phyloP scores from a whole-genome alignment of 2,329 filamentous ascomycete species.

The Fusarium vanettenii region DNA sequence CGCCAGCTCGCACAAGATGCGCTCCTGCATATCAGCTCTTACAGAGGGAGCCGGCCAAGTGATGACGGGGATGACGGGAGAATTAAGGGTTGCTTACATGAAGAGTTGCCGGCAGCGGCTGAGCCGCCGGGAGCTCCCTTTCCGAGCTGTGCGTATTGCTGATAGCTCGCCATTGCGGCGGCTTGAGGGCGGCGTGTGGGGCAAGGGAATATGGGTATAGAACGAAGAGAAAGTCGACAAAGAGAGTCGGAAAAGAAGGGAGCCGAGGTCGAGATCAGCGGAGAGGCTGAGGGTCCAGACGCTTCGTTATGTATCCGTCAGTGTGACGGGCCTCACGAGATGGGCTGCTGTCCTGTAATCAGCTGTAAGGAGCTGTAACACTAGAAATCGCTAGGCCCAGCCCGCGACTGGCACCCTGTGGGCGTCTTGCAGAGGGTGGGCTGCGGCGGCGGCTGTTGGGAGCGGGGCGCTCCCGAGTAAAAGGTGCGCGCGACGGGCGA shows the following conservation, averaged over 20 bases:
- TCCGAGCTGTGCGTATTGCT: slow-evolving; percentile 43
- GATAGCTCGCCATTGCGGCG: slow-evolving; percentile 44
- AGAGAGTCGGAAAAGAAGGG: neutral
- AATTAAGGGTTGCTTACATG: slow-evolving; percentile 32
- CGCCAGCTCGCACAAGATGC: slow-evolving; percentile 13
- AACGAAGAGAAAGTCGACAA: slow-evolving; percentile 10
- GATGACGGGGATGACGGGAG: slow-evolving; percentile 25
- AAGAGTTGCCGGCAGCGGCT: slow-evolving; percentile 35
- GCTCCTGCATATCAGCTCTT: slow-evolving; percentile 42
- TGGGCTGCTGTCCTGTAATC: slow-evolving; percentile 7
- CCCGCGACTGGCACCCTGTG: slow-evolving; percentile 29
- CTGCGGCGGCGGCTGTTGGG: slow-evolving; percentile 12
- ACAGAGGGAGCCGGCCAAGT: slow-evolving; percentile 14
- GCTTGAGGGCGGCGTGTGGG: slow-evolving; percentile 12
- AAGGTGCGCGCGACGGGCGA: slow-evolving; percentile 1
- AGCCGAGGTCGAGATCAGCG: neutral
- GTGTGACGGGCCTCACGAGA: slow-evolving; percentile 7
- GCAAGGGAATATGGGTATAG: neutral
- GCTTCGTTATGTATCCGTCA: slow-evolving; percentile 35
- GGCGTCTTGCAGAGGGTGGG: slow-evolving; percentile 12
- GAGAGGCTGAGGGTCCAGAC: slow-evolving; percentile 2
- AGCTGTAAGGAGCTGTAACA: slow-evolving; percentile 28
- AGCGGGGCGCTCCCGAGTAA: slow-evolving; percentile 16
- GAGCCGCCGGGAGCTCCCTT: slow-evolving; percentile 38
- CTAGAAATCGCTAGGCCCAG: slow-evolving; percentile 29